phyloP scores from a whole-genome alignment of 1,139 yeast genomes.

The Wickerhamomyces sp. region DNA sequence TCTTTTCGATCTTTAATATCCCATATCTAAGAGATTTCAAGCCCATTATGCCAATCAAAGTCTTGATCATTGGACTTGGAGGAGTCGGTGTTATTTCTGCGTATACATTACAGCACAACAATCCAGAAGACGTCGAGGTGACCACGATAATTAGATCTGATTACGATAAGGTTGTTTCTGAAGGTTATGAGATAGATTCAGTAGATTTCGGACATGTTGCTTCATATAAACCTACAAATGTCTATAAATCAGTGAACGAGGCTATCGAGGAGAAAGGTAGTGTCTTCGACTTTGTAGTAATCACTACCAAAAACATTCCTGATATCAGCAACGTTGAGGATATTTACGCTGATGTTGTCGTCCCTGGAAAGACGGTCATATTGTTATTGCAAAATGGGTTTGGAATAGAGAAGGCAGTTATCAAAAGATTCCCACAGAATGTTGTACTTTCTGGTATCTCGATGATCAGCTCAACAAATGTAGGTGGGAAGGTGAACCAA shows the following conservation, averaged over 20 bases:
- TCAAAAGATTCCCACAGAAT: conserved; percentile 52
- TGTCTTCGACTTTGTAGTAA: conserved; percentile 61
- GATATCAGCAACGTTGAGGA: conserved; percentile 59
- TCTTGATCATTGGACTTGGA: conserved; percentile 62
- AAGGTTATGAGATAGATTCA: conserved; percentile 60
- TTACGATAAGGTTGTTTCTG: conserved; percentile 43
- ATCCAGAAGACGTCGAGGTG: conserved; percentile 41
- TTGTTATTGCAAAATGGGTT: conserved; percentile 72
- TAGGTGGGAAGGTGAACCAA: conserved; percentile 46
- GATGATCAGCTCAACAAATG: conserved; percentile 61
- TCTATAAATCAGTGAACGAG: conserved; percentile 35
- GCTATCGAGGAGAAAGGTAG: conserved; percentile 36
- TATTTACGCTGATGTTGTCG: conserved; percentile 52
- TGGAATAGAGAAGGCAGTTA: conserved; percentile 62
- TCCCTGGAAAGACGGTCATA: conserved; percentile 42
- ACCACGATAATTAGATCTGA: conserved; percentile 62
- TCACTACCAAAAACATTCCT: conserved; percentile 73
- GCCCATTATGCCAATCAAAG: conserved; percentile 29
- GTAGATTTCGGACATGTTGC: conserved; percentile 53
- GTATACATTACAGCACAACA: conserved; percentile 44
- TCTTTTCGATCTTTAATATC: no score
- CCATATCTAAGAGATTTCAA: no score
- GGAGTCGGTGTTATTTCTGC: conserved; percentile 76
- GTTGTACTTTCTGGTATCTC: conserved; percentile 65
- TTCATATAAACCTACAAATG: conserved; percentile 50